Percentiles rank a stretch among this genome's conserved stretches.
Evolutionary conservation across 108 stramenopile genomes (phyloP).

Genomic region (Hondaea fermentalgiana): DNA sequence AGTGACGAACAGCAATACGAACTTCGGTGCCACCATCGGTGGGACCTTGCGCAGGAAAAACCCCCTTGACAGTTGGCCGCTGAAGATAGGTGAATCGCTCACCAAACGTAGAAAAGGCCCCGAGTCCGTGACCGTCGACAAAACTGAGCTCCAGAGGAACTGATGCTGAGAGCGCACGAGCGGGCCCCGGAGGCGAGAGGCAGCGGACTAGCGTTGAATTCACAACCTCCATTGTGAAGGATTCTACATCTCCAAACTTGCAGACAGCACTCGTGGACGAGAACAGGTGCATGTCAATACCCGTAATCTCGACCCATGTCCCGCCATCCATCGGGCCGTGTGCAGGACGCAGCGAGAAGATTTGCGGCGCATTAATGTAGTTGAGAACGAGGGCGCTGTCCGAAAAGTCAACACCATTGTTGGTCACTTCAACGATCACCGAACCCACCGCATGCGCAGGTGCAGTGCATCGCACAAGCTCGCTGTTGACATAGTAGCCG

Average conservation of each 20-base stretch:
- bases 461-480: background rate
- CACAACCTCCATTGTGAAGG: background rate
- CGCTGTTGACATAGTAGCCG: background rate
- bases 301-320: background rate
- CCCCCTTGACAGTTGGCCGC: background rate
- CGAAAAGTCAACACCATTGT: constrained; percentile 38
- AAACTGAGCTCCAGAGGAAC: background rate
- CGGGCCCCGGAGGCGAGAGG: background rate
- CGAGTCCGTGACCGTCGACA: background rate
- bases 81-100: background rate
- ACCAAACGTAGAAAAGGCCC: background rate
- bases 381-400: background rate
- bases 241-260: background rate
- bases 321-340: background rate
- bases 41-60: background rate
- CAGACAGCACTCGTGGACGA: background rate
- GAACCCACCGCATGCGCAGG: constrained; percentile 20
- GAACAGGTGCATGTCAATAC: background rate
- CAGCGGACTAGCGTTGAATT: background rate
- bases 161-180: background rate
- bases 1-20: background rate
- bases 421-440: constrained; percentile 26
- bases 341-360: background rate
- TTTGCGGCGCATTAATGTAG: background rate
- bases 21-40: background rate